A percentile compares a stretch with the other conserved stretches of the same genome.
These are phyloP conservation scores for Pichiaceae sp. DNA, from an alignment of 1,139 yeast genomes.

Conservation along the genomic window DNA sequence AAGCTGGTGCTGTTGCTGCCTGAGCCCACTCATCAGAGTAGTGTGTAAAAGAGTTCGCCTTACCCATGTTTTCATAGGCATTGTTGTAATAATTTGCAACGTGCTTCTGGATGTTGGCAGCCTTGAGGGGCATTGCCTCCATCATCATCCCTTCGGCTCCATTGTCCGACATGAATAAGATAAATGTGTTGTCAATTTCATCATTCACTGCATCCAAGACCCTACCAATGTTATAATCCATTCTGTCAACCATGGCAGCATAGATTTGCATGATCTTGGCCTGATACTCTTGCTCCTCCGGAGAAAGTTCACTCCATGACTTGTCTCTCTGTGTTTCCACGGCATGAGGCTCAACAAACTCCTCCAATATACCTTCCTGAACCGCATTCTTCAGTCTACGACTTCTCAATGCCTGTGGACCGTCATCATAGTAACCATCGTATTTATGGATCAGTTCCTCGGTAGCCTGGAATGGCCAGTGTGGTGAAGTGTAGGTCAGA, in stretches of 20 bases:
- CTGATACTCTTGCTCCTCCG: slow-evolving; percentile 29
- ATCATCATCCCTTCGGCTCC: slow-evolving; percentile 54
- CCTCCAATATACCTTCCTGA: slow-evolving; percentile 36
- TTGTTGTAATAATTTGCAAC: slow-evolving; percentile 34
- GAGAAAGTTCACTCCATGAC: slow-evolving; percentile 34
- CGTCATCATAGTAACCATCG: slow-evolving; percentile 39
- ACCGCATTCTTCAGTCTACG: slow-evolving; percentile 32
- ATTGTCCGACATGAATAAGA: slow-evolving; percentile 51
- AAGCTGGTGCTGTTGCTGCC: slow-evolving; percentile 52
- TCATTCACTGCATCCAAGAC: slow-evolving; percentile 32
- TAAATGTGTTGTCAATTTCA: slow-evolving; percentile 43
- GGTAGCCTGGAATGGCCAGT: slow-evolving; percentile 58
- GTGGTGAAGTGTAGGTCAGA: slow-evolving; percentile 52
- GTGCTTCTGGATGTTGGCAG: slow-evolving; percentile 20
- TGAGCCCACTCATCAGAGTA: slow-evolving; percentile 58
- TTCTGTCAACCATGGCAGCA: slow-evolving; percentile 53
- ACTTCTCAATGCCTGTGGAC: slow-evolving; percentile 37
- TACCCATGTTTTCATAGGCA: slow-evolving; percentile 39
- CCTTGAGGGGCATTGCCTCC: slow-evolving; percentile 42
- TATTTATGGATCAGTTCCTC: slow-evolving; percentile 37
- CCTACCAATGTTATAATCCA: slow-evolving; percentile 42
- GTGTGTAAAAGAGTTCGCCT: slow-evolving; percentile 38
- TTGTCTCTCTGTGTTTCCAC: slow-evolving; percentile 32
- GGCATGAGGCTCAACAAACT: slow-evolving; percentile 37
- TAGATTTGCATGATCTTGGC: slow-evolving; percentile 44